phyloP scores from a whole-genome alignment of 2,329 filamentous ascomycete species.

The Fusarium xyrophilum region DNA sequence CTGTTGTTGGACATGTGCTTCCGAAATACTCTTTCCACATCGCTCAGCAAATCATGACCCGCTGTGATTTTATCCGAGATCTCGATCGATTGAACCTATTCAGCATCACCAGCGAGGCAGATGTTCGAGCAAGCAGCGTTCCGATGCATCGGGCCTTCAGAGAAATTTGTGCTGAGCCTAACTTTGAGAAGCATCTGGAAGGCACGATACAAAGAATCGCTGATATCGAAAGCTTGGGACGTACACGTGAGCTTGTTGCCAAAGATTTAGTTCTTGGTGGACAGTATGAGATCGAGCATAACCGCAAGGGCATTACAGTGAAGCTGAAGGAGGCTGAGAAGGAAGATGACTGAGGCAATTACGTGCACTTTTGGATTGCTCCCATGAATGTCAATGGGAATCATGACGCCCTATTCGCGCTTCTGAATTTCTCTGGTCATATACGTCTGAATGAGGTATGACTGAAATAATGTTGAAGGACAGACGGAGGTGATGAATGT shows the following conservation, averaged over 20 bases:
- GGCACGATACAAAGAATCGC: constrained; percentile 82
- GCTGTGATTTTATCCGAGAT: constrained; percentile 89
- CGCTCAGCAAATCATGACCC: constrained; percentile 91
- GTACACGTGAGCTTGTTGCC: constrained; percentile 93
- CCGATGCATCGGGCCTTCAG: constrained; percentile 95
- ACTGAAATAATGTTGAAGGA: constrained; percentile 4
- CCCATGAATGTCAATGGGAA: background rate
- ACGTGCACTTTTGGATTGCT: background rate
- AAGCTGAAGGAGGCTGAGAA: constrained; percentile 54
- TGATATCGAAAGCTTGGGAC: constrained; percentile 91
- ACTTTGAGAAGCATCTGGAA: constrained; percentile 84
- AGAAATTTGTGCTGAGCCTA: constrained; percentile 76
- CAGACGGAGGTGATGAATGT: constrained; percentile 8
- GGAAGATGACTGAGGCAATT: constrained; percentile 35
- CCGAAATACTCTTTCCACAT: constrained; percentile 82
- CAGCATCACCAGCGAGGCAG: constrained; percentile 85
- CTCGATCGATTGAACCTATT: constrained; percentile 96
- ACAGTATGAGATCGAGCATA: constrained; percentile 70
- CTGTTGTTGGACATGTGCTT: constrained; percentile 73
- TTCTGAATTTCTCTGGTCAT: background rate
- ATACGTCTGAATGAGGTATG: constrained; percentile 1
- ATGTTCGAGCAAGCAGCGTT: constrained; percentile 90
- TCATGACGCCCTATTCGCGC: constrained; percentile 1
- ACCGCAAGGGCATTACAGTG: constrained; percentile 51
- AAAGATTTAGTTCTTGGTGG: constrained; percentile 91